Evolutionary conservation across 2,329 filamentous ascomycete genomes (phyloP).

Genomic region (Colletotrichum godetiae): DNA sequence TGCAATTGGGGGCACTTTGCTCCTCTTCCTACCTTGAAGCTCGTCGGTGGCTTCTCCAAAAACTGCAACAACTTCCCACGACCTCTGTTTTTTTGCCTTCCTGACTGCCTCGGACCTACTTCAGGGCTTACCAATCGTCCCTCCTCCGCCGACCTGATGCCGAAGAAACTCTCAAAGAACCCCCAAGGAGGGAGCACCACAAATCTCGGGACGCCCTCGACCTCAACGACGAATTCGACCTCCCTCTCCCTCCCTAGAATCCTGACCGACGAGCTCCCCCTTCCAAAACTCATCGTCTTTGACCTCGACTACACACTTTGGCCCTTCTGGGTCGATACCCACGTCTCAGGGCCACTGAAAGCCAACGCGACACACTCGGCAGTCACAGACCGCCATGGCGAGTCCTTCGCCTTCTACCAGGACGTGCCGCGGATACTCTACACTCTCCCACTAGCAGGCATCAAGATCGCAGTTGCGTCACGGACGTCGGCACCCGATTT

Average conservation of each 20-base stretch:
- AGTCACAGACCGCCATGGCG: slow-evolving; percentile 67
- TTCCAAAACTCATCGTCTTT: slow-evolving; percentile 89
- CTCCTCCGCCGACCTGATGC: slow-evolving; percentile 39
- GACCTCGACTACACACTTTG: slow-evolving; percentile 99
- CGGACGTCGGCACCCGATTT: slow-evolving; percentile 84
- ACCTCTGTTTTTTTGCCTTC: neutral
- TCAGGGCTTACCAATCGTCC: neutral
- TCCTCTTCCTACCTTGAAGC: neutral
- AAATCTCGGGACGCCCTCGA: slow-evolving; percentile 38
- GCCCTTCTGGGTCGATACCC: slow-evolving; percentile 98
- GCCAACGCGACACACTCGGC: slow-evolving; percentile 53
- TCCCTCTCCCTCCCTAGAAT: slow-evolving; percentile 50
- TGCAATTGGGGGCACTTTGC: neutral
- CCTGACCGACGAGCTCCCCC: slow-evolving; percentile 69
- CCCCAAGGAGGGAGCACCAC: slow-evolving; percentile 38
- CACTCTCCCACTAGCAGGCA: slow-evolving; percentile 60
- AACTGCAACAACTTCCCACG: neutral
- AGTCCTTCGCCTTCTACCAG: slow-evolving; percentile 76
- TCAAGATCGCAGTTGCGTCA: slow-evolving; percentile 78
- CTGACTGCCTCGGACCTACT: neutral
- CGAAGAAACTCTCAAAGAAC: slow-evolving; percentile 46
- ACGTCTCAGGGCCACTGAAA: slow-evolving; percentile 80
- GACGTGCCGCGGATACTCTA: slow-evolving; percentile 76
- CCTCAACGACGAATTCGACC: slow-evolving; percentile 39
- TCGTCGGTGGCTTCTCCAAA: neutral